Base-by-base conservation (phyloP, 495 filamentous ascomycete genomes). In the Lichina pygmaea region DNA sequence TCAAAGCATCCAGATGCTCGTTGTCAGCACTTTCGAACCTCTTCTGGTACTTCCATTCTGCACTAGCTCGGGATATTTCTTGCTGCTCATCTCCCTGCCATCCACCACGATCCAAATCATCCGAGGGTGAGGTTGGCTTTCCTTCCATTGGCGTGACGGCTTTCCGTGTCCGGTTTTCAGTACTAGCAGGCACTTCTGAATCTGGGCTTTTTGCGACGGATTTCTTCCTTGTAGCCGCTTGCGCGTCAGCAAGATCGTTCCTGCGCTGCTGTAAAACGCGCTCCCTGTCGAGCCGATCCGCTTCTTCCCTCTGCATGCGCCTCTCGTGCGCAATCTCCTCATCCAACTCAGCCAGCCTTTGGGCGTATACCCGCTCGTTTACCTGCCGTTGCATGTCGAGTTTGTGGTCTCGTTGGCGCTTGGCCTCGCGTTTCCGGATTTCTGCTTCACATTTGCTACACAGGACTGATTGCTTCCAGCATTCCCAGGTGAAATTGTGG, bases 31-130 rank as follows among this genome's bases (percentile, higher is more conserved):
- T 58, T 31, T 70, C 61, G 12, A 54, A 52, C 6, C 54, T 6
- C 49, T 82, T 82, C 45, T 75, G 66, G 8, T 58, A 53, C 3
- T 75, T 50, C 79, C 79, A 85, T 33, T 80, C 69, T 3, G 24
- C 24, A 24, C 24, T 24, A 24, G 24, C 24, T 24, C 4, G 24
- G 24, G 24, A 24, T 24, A 4, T 24, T 4, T 24, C 24, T 24
- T 24, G 24, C 24, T 24, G 24, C 24, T 24, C 4, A 24, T 24
- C 24, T 24, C 24, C 4, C 24, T 24, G 24, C 24, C 2, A 24
- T 24, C 24, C 24, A 24, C 24, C 24, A 24, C 24, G 24, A 24
- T 24, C 24, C 24, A 4, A 24, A 24, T 24, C 24, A 24, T 24
- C 24, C 24, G 24, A 24, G 24, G 24, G 24, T 4, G 24, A 24